Conservation (phyloP, 805 yeast species). For the Metschnikowia anglica region DNA sequence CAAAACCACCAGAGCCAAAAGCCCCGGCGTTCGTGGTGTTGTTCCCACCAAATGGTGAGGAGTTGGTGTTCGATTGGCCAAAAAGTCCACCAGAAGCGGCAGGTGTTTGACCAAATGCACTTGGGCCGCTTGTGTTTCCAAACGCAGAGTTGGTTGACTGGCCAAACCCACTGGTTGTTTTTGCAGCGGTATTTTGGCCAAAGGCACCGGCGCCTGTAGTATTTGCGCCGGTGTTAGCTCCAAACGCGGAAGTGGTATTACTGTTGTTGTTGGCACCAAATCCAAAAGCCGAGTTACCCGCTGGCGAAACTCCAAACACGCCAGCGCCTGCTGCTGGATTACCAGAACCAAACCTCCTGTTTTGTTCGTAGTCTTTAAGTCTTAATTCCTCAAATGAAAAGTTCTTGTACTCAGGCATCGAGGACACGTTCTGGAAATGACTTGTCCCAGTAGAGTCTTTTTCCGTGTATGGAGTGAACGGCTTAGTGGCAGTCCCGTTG, state of each 20-base stretch:
- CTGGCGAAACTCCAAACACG: constrained; percentile 18
- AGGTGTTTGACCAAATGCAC: constrained; percentile 19
- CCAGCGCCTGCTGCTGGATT: constrained; percentile 26
- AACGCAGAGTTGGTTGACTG: background rate
- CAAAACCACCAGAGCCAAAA: constrained; percentile 17
- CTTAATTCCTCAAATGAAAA: constrained; percentile 87
- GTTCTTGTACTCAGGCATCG: constrained; percentile 88
- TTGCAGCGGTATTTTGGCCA: constrained; percentile 29
- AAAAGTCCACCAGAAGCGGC: constrained; percentile 23
- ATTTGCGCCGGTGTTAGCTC: constrained; percentile 21
- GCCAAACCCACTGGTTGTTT: constrained; percentile 32
- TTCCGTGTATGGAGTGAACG: constrained; percentile 69
- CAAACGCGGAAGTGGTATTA: constrained; percentile 17
- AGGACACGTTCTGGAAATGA: constrained; percentile 68
- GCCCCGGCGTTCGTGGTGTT: constrained; percentile 13
- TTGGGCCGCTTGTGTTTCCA: constrained; percentile 9
- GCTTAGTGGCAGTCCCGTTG: constrained; percentile 70
- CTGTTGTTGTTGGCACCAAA: constrained; percentile 30
- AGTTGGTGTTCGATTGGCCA: constrained; percentile 16
- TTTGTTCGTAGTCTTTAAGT: constrained; percentile 79
- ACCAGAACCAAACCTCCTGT: constrained; percentile 57
- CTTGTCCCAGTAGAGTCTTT: constrained; percentile 62
- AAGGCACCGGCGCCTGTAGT: constrained; percentile 29
- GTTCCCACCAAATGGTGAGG: constrained; percentile 18
- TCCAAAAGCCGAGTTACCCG: constrained; percentile 12